Conservation (phyloP, 768 basidiomycete genomes). For the Crassisporium funariophilum region DNA sequence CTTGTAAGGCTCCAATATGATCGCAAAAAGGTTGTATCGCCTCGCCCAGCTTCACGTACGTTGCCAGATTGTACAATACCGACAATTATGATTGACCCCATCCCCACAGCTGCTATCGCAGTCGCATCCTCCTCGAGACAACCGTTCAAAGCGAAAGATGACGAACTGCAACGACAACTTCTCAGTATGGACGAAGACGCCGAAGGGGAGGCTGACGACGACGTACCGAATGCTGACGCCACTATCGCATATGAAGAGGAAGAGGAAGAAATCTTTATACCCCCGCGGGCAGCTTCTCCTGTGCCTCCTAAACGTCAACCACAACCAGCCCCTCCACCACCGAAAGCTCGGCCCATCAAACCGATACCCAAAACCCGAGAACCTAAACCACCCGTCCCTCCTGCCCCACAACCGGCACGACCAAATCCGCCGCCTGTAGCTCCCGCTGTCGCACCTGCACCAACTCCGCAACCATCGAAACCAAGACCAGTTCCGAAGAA, state of each 20-base stretch:
- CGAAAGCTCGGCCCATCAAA: slow-evolving; percentile 31
- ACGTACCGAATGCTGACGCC: slow-evolving; percentile 17
- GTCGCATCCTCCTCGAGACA: slow-evolving; percentile 8
- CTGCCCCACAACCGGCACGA: slow-evolving; percentile 28
- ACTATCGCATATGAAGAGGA: slow-evolving; percentile 31
- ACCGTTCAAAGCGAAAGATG: slow-evolving; percentile 13
- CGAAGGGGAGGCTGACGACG: slow-evolving; percentile 44
- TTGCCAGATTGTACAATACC: slow-evolving; percentile 10
- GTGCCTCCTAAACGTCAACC: slow-evolving; percentile 35
- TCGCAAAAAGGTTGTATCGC: slow-evolving; percentile 37
- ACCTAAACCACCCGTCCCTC: slow-evolving; percentile 32
- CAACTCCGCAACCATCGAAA: slow-evolving; percentile 15
- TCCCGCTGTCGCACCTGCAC: slow-evolving; percentile 7
- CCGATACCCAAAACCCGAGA: slow-evolving; percentile 25
- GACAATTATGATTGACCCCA: slow-evolving; percentile 10
- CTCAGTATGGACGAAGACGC: slow-evolving; percentile 28
- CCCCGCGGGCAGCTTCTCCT: slow-evolving; percentile 29
- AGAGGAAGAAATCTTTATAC: slow-evolving; percentile 31
- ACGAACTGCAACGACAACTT: slow-evolving; percentile 3
- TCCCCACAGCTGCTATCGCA: slow-evolving; percentile 9
- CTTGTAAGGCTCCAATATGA: slow-evolving; percentile 57
- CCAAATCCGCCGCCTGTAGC: slow-evolving; percentile 17
- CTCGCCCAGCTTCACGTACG: slow-evolving; percentile 36
- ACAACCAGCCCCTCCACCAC: slow-evolving; percentile 27
- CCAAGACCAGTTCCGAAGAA: slow-evolving; percentile 12